A percentile compares a stretch with the other conserved stretches of the same genome.
Evolutionary conservation across 352 stramenopile species (phyloP).

Genomic region (Phytophthora tubulina): DNA sequence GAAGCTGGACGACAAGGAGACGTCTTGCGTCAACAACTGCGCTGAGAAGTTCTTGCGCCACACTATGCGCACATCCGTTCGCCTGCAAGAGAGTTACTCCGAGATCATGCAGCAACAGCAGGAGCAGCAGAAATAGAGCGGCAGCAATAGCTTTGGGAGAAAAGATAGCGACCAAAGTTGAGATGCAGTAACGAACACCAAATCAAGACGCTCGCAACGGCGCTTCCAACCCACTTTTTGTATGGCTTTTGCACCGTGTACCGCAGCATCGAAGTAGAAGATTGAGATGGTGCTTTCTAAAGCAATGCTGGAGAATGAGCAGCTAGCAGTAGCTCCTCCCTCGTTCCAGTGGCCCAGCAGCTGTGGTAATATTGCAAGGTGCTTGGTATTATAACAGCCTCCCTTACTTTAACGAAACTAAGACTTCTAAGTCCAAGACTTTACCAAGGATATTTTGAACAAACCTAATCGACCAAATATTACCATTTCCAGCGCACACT

Average conservation of each 20-base stretch:
- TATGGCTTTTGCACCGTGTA: background rate
- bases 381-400: too few relatives aligned
- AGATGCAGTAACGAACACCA: slow-evolving; percentile 24
- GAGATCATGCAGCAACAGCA: slow-evolving; percentile 90
- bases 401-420: too few relatives aligned
- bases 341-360: too few relatives aligned
- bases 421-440: too few relatives aligned
- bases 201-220: slow-evolving; percentile 6
- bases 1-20: slow-evolving; percentile 92
- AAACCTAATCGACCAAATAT: too few relatives aligned
- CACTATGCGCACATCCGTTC: slow-evolving; percentile 91
- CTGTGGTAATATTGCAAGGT: too few relatives aligned
- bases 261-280: background rate
- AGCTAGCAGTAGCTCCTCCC: too few relatives aligned
- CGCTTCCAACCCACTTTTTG: slow-evolving; percentile 9
- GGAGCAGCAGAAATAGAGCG: slow-evolving; percentile 67
- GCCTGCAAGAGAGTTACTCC: slow-evolving; percentile 89
- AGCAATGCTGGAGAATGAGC: too few relatives aligned
- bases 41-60: slow-evolving; percentile 93
- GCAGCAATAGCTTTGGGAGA: background rate
- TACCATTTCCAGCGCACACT: too few relatives aligned
- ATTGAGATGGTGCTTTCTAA: too few relatives aligned
- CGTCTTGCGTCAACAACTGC: slow-evolving; percentile 90
- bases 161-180: background rate
- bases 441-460: too few relatives aligned